Evolutionary conservation across 805 yeast species (phyloP).

Genomic region (Aciculoconidium aculeatum): DNA sequence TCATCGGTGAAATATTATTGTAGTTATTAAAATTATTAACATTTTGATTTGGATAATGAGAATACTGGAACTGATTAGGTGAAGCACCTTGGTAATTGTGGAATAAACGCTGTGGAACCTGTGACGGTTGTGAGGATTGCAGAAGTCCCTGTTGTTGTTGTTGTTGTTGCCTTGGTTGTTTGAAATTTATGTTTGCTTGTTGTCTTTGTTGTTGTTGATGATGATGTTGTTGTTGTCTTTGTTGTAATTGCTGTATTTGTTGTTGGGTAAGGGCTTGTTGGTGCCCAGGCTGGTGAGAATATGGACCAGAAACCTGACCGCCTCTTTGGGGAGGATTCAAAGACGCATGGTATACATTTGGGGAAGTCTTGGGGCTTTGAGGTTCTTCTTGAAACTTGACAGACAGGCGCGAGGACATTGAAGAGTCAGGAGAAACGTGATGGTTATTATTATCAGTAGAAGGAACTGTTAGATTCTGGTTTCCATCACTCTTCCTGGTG

Average conservation of each 20-base stretch:
- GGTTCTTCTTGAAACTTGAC: conserved; percentile 28
- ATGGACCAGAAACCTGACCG: conserved; percentile 2
- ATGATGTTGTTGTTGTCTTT: conserved; percentile 5
- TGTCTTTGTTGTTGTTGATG: conserved; percentile 7
- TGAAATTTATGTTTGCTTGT: conserved; percentile 1
- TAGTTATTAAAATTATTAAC: conserved; percentile 4
- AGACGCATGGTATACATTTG: conserved; percentile 12
- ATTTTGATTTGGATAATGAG: conserved; percentile 8
- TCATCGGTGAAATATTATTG: conserved; percentile 9
- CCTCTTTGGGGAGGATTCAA: conserved; percentile 7
- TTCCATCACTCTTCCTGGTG: conserved; percentile 3
- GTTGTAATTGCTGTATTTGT: conserved; percentile 1
- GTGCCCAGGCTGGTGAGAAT: conserved; percentile 4
- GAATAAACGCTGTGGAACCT: conserved; percentile 8
- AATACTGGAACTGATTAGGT: conserved; percentile 10
- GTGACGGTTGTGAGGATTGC: conserved; percentile 6
- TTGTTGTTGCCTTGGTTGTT: conserved; percentile 3
- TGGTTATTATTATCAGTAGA: conserved; percentile 9
- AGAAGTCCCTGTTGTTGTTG: conserved; percentile 8
- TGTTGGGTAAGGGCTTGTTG: conserved; percentile 6
- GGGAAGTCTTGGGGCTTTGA: conserved; percentile 37
- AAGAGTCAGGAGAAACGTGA: conserved; percentile 31
- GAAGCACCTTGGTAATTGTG: conserved; percentile 11
- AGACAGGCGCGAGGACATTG: conserved; percentile 29
- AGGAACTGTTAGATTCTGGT: conserved; percentile 8